Conservation (phyloP, 108 stramenopile species). For the Skeletonema menzelii region DNA sequence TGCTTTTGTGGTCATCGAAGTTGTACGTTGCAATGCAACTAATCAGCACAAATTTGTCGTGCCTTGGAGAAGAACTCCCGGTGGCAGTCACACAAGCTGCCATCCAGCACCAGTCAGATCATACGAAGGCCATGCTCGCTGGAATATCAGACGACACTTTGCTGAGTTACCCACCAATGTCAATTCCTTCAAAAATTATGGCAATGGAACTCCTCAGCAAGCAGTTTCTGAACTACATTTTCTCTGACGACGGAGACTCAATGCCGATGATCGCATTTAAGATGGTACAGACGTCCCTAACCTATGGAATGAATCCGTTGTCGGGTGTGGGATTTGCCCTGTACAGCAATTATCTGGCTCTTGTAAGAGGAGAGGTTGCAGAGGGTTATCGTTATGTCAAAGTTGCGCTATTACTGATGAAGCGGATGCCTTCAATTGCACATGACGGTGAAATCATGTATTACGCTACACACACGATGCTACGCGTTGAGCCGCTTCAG, state of each 20-base stretch:
- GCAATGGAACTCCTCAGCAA: slow-evolving; percentile 12
- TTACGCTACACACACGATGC: background rate
- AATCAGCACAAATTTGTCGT: background rate
- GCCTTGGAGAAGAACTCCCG: slow-evolving; percentile 12
- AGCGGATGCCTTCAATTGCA: background rate
- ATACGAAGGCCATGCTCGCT: slow-evolving; percentile 8
- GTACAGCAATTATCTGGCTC: slow-evolving; percentile 10
- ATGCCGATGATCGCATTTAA: background rate
- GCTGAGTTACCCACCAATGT: slow-evolving; percentile 12
- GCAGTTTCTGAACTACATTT: background rate
- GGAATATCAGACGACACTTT: slow-evolving; percentile 12
- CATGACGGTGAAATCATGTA: slow-evolving; percentile 1
- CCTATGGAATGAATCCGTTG: slow-evolving; percentile 13
- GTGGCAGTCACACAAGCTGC: background rate
- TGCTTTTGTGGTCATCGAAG: slow-evolving; percentile 2
- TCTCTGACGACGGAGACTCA: background rate
- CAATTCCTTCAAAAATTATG: background rate
- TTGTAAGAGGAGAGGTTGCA: background rate
- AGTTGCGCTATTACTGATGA: slow-evolving; percentile 1
- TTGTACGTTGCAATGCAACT: background rate
- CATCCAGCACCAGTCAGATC: background rate
- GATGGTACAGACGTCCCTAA: slow-evolving; percentile 9
- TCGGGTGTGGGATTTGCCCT: slow-evolving; percentile 15
- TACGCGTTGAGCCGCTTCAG: slow-evolving; percentile 8
- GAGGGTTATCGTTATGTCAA: slow-evolving; percentile 4